Evolutionary conservation across 2,329 filamentous ascomycete genomes (phyloP), one percentile per base, ranked within the genome.

Genomic region (Zarea fungicola): DNA sequence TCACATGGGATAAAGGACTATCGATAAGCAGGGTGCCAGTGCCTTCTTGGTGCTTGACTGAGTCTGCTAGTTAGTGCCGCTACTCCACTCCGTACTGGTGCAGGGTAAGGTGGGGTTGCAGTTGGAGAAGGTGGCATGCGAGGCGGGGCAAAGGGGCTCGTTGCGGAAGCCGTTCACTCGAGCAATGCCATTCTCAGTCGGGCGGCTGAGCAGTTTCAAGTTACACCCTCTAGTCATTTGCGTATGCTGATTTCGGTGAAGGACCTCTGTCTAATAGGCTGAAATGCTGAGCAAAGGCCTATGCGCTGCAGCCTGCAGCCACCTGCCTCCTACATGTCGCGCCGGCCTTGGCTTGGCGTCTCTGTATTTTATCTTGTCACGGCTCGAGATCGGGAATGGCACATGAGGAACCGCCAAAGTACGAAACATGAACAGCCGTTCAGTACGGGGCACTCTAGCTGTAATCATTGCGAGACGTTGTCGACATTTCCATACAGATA

Each of bases 1-100:
- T 50, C 48, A 46, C 42, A 50, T 50, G 42, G 46, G 48, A 46
- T 51, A 46, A 28, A 23, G 19, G 16, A n/a, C 32, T 47, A 51
- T 51, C 49, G 49, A 51, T 51, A 51, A 22, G 9, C 6, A 13
- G 18, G 16, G 19, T 26, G 19, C 36, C 21, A 40, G 26, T 23
- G 13, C 13, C 11, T 29, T 28, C 28, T n/a, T n/a, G n/a, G n/a
- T n/a, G n/a, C n/a, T n/a, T n/a, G n/a, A n/a, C n/a, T n/a, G n/a
- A n/a, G n/a, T n/a, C n/a, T n/a, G n/a, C n/a, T n/a, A n/a, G n/a
- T n/a, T n/a, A n/a, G n/a, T n/a, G n/a, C n/a, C n/a, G n/a, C n/a
- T n/a, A n/a, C n/a, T n/a, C n/a, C n/a, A n/a, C n/a, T n/a, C n/a
- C n/a, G n/a, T n/a, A n/a, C n/a, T n/a, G n/a, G n/a, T n/a, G n/a